Percentiles rank a stretch among this genome's conserved stretches.
phyloP scores from a whole-genome alignment of 768 basidiomycete species.

The Amanita polypyramis region DNA sequence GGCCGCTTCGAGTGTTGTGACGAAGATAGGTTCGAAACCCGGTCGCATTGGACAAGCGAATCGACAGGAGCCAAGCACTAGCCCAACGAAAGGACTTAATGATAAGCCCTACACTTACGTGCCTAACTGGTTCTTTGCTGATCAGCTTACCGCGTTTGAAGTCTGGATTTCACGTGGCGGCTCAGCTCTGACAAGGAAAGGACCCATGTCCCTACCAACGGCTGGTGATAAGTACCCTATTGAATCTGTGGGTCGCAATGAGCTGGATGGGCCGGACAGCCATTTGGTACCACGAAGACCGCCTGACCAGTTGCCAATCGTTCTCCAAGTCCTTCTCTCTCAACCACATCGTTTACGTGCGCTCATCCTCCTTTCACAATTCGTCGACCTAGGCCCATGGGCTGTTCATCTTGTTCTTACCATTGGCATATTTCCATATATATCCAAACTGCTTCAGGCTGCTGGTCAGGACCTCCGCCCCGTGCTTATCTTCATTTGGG shows the following conservation, averaged over 20 bases:
- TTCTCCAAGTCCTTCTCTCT: slow-evolving; percentile 92
- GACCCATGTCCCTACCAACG: slow-evolving; percentile 62
- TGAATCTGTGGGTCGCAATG: slow-evolving; percentile 1
- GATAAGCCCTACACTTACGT: slow-evolving; percentile 60
- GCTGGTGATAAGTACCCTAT: slow-evolving; percentile 22
- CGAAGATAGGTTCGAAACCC: slow-evolving; percentile 23
- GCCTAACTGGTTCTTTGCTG: slow-evolving; percentile 88
- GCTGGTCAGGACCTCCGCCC: slow-evolving; percentile 93
- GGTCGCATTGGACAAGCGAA: slow-evolving; percentile 28
- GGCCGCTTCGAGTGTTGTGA: slow-evolving; percentile 12
- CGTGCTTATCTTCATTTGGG: slow-evolving; percentile 98
- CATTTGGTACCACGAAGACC: slow-evolving; percentile 80
- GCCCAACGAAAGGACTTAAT: slow-evolving; percentile 16
- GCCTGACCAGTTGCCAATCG: slow-evolving; percentile 95
- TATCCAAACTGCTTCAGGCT: slow-evolving; percentile 90
- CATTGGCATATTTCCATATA: slow-evolving; percentile 98
- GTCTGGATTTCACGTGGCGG: slow-evolving; percentile 97
- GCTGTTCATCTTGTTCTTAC: slow-evolving; percentile 92
- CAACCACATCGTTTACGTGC: slow-evolving; percentile 94
- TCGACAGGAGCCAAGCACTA: slow-evolving; percentile 16
- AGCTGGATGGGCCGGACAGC: slow-evolving; percentile 18
- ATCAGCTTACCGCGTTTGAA: slow-evolving; percentile 94
- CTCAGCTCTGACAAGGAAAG: slow-evolving; percentile 68
- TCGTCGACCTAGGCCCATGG: slow-evolving; percentile 98
- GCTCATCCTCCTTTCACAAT: slow-evolving; percentile 91